Base-by-base conservation (phyloP, 352 stramenopile genomes). In the Globisporangium orthogonon region DNA sequence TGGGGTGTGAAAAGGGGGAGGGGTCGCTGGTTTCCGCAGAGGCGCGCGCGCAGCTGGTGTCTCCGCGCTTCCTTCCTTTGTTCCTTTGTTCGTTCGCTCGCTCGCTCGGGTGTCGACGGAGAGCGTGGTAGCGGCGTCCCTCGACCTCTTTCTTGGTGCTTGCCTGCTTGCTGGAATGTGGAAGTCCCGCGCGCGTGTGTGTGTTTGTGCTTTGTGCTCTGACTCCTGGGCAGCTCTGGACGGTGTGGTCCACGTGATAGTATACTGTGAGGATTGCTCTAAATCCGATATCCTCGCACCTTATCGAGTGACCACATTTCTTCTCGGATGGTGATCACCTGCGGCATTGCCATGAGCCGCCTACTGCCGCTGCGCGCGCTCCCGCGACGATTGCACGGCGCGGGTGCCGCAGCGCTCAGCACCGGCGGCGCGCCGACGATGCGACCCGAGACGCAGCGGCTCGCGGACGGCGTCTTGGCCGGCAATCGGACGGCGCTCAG, bases 401-500 rank as follows among this genome's bases (percentile, higher is more conserved):
- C 51, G 17, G 37, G 43, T 41, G 51, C 39, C 33, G 30, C 29
- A 14, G 18, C 45, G 28, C 35, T 43, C 28, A 40, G 48, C 46
- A 60, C 23, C n/a, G 23, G 29, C 0, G 43, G 23, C 1, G 31
- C 15, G 6, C 52, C 33, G 37, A 54, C 66, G 56, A 77, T 80
- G 71, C 56, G 37, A 29, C 70, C 74, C 7, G 50, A 61, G 47
- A 88, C 80, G 46, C 61, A 82, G 58, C 54, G 72, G 10, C 70
- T 90, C 31, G 76, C 68, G 46, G 76, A 86, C 17, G 80, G 78
- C 50, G 63, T 88, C 7, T 55, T 88, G 50, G 35, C 53, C 17
- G 73, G 72, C 53, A 80, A 87, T 48, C 74, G 80, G 56, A 86
- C 78, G 37, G 69, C 79, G 39, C 72, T 89, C 48, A 89, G 78